Conservation (phyloP, 1,139 yeast genomes). For the Yamadazyma siamensis region DNA sequence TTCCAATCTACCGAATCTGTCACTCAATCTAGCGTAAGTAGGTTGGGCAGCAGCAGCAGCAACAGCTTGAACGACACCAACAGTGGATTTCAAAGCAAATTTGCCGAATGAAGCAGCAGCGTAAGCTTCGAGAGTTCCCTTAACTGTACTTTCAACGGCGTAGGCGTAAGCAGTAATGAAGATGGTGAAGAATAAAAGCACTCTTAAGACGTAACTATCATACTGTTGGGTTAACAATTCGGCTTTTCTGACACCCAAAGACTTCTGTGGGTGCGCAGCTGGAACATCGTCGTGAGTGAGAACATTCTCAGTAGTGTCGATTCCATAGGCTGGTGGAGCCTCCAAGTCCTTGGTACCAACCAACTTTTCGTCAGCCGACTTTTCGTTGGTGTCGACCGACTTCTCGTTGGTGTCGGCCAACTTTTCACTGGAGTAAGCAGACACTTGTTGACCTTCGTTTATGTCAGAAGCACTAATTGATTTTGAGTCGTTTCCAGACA, state of each 20-base stretch:
- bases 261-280: slow-evolving; percentile 12
- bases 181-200: slow-evolving; percentile 45
- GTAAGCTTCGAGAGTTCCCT: slow-evolving; percentile 46
- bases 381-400: too few species aligned
- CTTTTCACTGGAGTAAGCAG: too few species aligned
- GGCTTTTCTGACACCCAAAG: slow-evolving; percentile 38
- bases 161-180: slow-evolving; percentile 64
- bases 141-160: slow-evolving; percentile 58
- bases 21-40: slow-evolving; percentile 65
- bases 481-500: too few species aligned
- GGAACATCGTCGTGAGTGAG: slow-evolving; percentile 1
- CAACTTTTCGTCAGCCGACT: too few species aligned
- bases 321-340: too few species aligned
- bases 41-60: slow-evolving; percentile 75
- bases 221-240: slow-evolving; percentile 40
- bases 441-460: too few species aligned
- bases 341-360: too few species aligned
- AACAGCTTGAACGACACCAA: slow-evolving; percentile 59
- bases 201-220: slow-evolving; percentile 18
- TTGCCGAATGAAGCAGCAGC: slow-evolving; percentile 57
- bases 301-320: too few species aligned
- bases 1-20: slow-evolving; percentile 66
- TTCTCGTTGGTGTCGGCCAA: too few species aligned
- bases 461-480: too few species aligned
- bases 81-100: slow-evolving; percentile 64